Evolutionary conservation across 768 basidiomycete species (phyloP).

Genomic region (Lenzites betulinus): DNA sequence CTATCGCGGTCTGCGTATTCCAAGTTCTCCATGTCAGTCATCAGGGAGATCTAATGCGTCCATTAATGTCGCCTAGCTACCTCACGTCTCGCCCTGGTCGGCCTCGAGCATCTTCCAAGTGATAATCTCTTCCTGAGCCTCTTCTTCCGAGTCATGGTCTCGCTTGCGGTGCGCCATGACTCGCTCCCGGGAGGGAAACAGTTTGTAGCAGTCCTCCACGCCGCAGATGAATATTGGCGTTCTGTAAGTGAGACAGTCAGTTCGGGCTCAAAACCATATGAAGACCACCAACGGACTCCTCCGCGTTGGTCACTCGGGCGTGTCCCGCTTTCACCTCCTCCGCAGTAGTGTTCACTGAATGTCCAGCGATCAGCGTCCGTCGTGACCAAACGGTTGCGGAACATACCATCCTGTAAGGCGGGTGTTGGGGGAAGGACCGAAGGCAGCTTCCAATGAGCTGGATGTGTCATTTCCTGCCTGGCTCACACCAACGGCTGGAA

Average conservation of each 20-base stretch:
- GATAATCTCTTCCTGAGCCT: conserved; percentile 56
- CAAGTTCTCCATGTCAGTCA: neutral
- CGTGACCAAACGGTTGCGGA: neutral
- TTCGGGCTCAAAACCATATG: neutral
- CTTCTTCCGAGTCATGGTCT: conserved; percentile 64
- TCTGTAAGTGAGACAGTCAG: conserved; percentile 38
- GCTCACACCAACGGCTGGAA: too few species aligned
- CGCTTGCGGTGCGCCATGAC: conserved; percentile 72
- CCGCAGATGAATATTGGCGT: conserved; percentile 84
- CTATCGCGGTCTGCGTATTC: neutral
- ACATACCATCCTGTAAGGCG: conserved; percentile 52
- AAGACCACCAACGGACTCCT: conserved; percentile 51
- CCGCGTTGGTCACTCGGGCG: conserved; percentile 63
- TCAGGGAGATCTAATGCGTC: neutral
- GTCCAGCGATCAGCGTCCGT: neutral
- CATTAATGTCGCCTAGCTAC: neutral
- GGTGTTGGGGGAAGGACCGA: conserved; percentile 53
- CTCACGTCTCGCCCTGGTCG: too few species aligned
- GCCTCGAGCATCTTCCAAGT: conserved; percentile 63
- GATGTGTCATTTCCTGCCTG: conserved; percentile 20
- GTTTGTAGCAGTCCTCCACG: conserved; percentile 66
- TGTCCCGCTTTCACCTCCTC: conserved; percentile 55
- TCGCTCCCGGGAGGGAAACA: conserved; percentile 71
- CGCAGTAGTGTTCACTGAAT: conserved; percentile 52
- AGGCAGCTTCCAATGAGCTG: conserved; percentile 37